Evolutionary conservation across 2,329 filamentous ascomycete species (phyloP).

Genomic region (Beauveria pseudobassiana): DNA sequence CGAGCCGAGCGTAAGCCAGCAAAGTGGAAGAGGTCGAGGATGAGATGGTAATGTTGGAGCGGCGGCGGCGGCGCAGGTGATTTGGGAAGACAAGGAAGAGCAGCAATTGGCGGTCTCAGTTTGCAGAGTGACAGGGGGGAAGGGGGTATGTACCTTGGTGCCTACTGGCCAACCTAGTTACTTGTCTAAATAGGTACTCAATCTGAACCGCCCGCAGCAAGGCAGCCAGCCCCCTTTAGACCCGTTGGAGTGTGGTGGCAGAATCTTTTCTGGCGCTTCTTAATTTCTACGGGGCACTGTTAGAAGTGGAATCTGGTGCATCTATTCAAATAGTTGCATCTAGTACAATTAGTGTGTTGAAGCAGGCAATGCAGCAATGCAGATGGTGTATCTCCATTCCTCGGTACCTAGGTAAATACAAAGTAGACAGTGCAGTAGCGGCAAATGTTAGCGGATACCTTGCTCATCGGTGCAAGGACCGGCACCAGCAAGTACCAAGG

Average conservation of each 20-base stretch:
- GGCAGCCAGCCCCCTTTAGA: not conserved
- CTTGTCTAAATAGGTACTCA: not conserved
- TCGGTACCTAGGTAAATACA: too few species aligned
- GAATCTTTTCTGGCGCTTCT: not conserved
- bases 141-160: not conserved
- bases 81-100: not conserved
- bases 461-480: too few species aligned
- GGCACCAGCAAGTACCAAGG: too few species aligned
- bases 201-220: conserved; percentile 5
- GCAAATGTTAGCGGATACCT: too few species aligned
- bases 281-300: not conserved
- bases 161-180: too few species aligned
- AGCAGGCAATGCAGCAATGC: too few species aligned
- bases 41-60: conserved; percentile 8
- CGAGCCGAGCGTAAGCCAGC: not conserved
- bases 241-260: not conserved
- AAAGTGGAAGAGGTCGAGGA: conserved; percentile 2
- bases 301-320: not conserved
- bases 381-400: too few species aligned
- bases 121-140: not conserved
- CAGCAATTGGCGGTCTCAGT: conserved; percentile 11
- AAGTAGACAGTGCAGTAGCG: too few species aligned
- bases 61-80: not conserved
- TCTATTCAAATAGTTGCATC: not conserved
- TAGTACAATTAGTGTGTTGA: not conserved